phyloP scores from a whole-genome alignment of 2,329 filamentous ascomycete species.

The Sporothrix brunneoviolacea region DNA sequence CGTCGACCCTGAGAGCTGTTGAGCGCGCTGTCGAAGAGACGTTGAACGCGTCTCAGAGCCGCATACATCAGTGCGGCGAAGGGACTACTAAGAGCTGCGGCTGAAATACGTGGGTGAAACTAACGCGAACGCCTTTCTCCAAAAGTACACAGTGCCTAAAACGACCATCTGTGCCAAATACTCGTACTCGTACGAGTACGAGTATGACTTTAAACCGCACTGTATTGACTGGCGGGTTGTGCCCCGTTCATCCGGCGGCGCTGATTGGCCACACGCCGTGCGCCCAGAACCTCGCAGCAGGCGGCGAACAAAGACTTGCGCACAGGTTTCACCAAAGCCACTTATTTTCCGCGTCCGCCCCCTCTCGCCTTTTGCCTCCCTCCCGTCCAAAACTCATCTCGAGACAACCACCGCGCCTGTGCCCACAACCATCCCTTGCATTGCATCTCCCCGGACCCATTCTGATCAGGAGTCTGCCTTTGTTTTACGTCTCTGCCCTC shows the following conservation, averaged over 20 bases:
- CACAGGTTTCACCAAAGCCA: slow-evolving; percentile 7
- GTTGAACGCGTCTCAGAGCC: no score
- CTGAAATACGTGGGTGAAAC: not conserved
- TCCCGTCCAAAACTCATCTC: slow-evolving; percentile 22
- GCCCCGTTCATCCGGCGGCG: no score
- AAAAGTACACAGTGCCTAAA: not conserved
- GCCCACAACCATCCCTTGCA: slow-evolving; percentile 16
- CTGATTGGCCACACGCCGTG: not conserved
- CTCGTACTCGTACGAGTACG: not conserved
- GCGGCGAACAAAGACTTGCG: not conserved
- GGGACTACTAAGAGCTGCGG: not conserved
- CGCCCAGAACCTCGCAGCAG: no score
- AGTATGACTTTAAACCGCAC: not conserved
- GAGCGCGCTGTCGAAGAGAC: no score
- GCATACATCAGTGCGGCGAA: no score
- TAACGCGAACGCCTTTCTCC: not conserved
- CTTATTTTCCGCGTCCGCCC: slow-evolving; percentile 14
- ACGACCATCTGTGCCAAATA: not conserved
- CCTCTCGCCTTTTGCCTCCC: slow-evolving; percentile 9
- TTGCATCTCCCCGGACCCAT: slow-evolving; percentile 4
- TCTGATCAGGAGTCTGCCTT: slow-evolving; percentile 15
- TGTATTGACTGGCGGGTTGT: no score
- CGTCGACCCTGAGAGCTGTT: no score
- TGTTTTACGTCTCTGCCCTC: slow-evolving; percentile 8
- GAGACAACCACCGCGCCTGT: slow-evolving; percentile 20